A percentile compares a stretch with the other conserved stretches of the same genome.
Conservation (phyloP, 2,329 filamentous ascomycete genomes). For the Fusarium fujikuroi region DNA sequence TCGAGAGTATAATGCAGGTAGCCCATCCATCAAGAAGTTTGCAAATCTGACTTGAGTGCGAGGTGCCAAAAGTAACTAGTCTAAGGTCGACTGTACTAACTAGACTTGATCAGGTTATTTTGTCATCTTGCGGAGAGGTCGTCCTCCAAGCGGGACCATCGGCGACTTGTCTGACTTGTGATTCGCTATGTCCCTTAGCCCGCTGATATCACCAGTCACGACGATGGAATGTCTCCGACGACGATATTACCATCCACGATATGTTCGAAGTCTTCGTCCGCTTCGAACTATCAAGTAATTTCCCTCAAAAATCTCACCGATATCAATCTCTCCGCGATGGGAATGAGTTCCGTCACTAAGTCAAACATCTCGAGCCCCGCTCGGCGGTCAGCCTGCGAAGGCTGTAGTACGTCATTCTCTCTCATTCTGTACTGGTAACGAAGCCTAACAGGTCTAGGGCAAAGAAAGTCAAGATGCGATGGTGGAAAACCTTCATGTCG, state of each 20-base stretch:
- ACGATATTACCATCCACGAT: background rate
- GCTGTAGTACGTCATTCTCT: background rate
- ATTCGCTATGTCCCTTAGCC: background rate
- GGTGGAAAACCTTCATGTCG: background rate
- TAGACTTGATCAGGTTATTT: background rate
- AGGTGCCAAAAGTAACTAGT: background rate
- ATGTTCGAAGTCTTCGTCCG: background rate
- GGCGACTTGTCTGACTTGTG: background rate
- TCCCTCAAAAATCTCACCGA: background rate
- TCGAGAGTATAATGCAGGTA: too few relatives aligned
- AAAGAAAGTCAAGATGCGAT: background rate
- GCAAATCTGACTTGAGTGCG: fast-evolving
- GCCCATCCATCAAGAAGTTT: background rate
- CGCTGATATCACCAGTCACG: background rate
- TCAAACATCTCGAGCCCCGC: background rate
- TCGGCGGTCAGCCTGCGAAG: background rate
- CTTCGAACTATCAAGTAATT: background rate
- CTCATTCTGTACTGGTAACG: fast-evolving
- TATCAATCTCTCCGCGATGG: background rate
- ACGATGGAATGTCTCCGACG: background rate
- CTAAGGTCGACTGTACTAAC: fast-evolving
- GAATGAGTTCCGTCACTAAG: fast-evolving
- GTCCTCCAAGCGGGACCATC: background rate
- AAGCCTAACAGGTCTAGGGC: background rate
- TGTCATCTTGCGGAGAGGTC: background rate